Evolutionary conservation across 495 filamentous ascomycete genomes (phyloP), one percentile per base, ranked within the genome.

Genomic region (Penicillium atrosanguineum): DNA sequence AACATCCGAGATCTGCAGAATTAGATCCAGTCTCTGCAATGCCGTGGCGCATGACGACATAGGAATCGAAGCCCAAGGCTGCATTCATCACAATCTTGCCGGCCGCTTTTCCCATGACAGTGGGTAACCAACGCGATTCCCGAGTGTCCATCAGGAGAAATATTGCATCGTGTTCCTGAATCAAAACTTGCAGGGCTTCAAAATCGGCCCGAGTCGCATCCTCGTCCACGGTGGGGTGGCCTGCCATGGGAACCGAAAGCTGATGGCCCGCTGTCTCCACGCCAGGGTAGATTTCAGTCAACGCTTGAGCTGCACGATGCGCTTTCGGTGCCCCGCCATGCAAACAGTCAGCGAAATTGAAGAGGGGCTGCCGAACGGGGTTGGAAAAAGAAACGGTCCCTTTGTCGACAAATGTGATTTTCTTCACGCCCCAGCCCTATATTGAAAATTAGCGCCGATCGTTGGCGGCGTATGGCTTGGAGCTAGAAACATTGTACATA

Each of bases 301-400:
- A 69, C 28, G 88, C 84, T 65, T 90, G 84, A 6, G 95, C 89
- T 23, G 94, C 93, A 42, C 86, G 82, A 36, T 77, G 65, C 1
- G 94, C 93, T 70, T 98, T 98, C 63, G 86, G 82, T 26, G 83
- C 87, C 4, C 91, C 91, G 12, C 94, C 94, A 21, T 87, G 77
- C 37, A 94, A 74, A 64, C 94, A 97, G 67, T 98, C 95, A 40
- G 86, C 77, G 61, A 94, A 96, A 44, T 85, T 82, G 68, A 93
- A 98, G 14, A 98, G 76, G 1, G 94, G 93, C 64, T 98, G 94
- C 42, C 94, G 84, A 39, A 97, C 94, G 1, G 94, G 94, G 61
- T 98, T 98, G n/a, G 93, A 97, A 65, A 92, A 97, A 23, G 90
- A 95, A 39, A 98, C 90, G 2, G 77, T 84, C n/a, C 87, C 93